These are phyloP conservation scores for Pythium plurisporium DNA, from an alignment of 352 stramenopile species.

Conservation along the genomic window DNA sequence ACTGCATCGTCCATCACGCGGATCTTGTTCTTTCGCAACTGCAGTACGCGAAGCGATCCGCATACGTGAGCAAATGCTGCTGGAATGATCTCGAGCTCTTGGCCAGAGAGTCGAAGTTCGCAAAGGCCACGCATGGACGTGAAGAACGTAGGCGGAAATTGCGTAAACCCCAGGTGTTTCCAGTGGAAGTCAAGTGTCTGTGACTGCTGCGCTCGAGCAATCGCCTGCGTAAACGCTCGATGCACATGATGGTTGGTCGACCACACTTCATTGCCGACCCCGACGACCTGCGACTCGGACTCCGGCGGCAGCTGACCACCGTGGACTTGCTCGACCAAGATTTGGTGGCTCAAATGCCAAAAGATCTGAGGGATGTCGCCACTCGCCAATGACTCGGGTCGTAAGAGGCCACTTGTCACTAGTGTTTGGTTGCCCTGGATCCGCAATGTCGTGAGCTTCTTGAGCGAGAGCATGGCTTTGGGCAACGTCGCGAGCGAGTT, in stretches of 20 bases:
- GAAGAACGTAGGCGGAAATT: slow-evolving; percentile 53
- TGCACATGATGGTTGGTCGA: slow-evolving; percentile 68
- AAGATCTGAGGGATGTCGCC: slow-evolving; percentile 39
- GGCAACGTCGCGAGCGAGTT: slow-evolving; percentile 52
- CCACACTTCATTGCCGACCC: slow-evolving; percentile 52
- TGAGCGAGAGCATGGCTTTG: slow-evolving; percentile 40
- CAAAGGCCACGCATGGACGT: slow-evolving; percentile 29
- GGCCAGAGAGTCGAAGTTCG: slow-evolving; percentile 61
- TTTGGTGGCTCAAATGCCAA: slow-evolving; percentile 56
- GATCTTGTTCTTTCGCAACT: slow-evolving; percentile 62
- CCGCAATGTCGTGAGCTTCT: slow-evolving; percentile 39
- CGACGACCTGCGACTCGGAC: slow-evolving; percentile 33
- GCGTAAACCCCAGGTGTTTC: slow-evolving; percentile 42
- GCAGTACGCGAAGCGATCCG: slow-evolving; percentile 42
- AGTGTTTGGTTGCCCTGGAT: slow-evolving; percentile 50
- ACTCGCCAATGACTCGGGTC: slow-evolving; percentile 34
- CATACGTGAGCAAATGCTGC: slow-evolving; percentile 31
- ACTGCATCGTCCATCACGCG: slow-evolving; percentile 36
- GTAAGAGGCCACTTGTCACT: slow-evolving; percentile 25
- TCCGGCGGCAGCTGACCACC: slow-evolving; percentile 31
- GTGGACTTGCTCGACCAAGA: slow-evolving; percentile 32
- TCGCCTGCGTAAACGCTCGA: slow-evolving; percentile 39
- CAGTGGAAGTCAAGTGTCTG: slow-evolving; percentile 62
- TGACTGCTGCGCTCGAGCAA: slow-evolving; percentile 33
- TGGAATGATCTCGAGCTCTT: slow-evolving; percentile 40